These are phyloP conservation scores for Aspergillus asperescens DNA, from an alignment of 495 filamentous ascomycete genomes.

Conservation along the genomic window DNA sequence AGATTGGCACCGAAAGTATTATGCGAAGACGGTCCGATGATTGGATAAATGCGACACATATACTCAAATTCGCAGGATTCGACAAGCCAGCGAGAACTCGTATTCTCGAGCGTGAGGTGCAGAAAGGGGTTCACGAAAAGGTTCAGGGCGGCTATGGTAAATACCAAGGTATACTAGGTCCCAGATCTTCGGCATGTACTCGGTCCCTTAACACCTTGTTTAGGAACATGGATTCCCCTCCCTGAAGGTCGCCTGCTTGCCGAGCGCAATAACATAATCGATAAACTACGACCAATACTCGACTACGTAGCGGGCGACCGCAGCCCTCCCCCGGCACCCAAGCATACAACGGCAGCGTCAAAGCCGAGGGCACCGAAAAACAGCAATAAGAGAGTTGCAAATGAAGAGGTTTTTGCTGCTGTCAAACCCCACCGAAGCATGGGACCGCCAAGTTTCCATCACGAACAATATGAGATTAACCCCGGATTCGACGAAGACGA, in stretches of 20 bases:
- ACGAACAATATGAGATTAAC: constrained; percentile 53
- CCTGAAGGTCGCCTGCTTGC: constrained; percentile 75
- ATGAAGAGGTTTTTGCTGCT: constrained; percentile 38
- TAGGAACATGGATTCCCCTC: constrained; percentile 95
- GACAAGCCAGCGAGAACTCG: constrained; percentile 90
- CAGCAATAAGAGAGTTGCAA: constrained; percentile 26
- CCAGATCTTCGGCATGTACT: constrained; percentile 4
- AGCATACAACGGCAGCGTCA: constrained; percentile 67
- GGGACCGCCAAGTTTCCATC: constrained; percentile 43
- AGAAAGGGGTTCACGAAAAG: constrained; percentile 94
- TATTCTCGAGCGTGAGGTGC: constrained; percentile 93
- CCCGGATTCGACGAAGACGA: constrained; percentile 70
- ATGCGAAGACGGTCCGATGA: constrained; percentile 87
- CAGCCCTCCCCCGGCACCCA: constrained; percentile 89
- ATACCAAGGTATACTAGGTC: constrained; percentile 70
- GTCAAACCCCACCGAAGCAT: constrained; percentile 40
- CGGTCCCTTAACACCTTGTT: constrained; percentile 14
- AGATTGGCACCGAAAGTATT: constrained; percentile 69
- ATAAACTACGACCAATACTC: constrained; percentile 79
- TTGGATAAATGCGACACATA: constrained; percentile 96
- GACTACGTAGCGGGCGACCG: constrained; percentile 78
- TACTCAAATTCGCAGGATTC: constrained; percentile 78
- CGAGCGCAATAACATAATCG: constrained; percentile 74
- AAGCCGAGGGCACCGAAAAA: constrained; percentile 62
- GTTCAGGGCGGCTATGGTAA: constrained; percentile 98